Evolutionary conservation across 2,329 filamentous ascomycete species (phyloP), one percentile per base, ranked within the genome.

Genomic region (Diaporthe capsici): DNA sequence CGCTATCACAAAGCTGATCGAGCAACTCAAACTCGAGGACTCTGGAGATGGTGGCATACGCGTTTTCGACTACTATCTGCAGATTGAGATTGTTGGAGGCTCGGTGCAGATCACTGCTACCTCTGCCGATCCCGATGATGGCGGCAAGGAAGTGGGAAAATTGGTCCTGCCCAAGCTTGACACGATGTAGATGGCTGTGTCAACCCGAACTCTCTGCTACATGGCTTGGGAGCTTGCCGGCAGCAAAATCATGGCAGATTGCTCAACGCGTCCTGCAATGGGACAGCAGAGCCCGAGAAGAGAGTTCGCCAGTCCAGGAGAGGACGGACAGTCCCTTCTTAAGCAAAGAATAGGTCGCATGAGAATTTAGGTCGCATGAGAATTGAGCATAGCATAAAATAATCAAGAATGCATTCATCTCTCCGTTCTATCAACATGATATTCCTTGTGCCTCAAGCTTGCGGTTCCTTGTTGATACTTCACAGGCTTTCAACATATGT

Each of bases 41-140:
- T 2, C 15, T 6, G 15, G 4, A 9, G 0, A 0, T 1, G 31
- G 34, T 3, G 34, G 28, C 2, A 28, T 2, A 3, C 47, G 15
- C 0, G 34, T 22, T 22, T 70, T 70, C 13, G 22, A 55, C 1
- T 70, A 70, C 49, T 4, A 55, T 15, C 0, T 70, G 8, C 3
- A 31, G 2, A 8, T 31, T 1, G 34, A 70, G 65, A 37, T 22
- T 5, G 34, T 55, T 0, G 65, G 65, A 4, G 65, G 65, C 22
- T 70, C 49, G 4, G 15, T 70, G 0, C 31, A 42, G 2, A 6
- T 70, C 8, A 42, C 34, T 22, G 47, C 49, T 6, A 42, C 17
- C 9, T 65, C 60, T 9, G 25, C 34, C 12, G 10, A 22, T 39
- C 13, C n/a, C 6, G 47, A 0, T 13, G 61, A 65, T 3, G 7